Base-by-base conservation (phyloP, 148 eudicot species). In the Heliosperma pusillum region DNA sequence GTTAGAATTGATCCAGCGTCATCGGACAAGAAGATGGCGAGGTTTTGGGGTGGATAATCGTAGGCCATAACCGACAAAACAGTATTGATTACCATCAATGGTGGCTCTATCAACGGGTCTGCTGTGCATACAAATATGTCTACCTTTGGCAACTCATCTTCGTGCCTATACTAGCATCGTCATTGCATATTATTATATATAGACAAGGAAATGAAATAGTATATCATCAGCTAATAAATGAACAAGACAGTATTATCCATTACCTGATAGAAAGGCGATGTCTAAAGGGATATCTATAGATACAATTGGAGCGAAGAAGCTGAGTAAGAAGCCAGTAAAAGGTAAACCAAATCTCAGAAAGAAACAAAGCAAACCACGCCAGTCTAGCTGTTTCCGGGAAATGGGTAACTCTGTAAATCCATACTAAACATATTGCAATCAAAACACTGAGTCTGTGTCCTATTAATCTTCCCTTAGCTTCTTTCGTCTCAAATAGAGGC, bases 91-190 rank as follows among this genome's bases (percentile, higher is more conserved):
- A 89, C 93, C 87, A 89, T 63, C 25, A 89, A 5, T 58, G 93
- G 93, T 30, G 93, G 93, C 85, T 89, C 93, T 1, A 89, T 77
- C 25, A 24, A 15, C 0, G 87, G 89, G 66, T 89, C 93, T 17
- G 90, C 93, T 1, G 94, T 90, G 87, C 94, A 88, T 11, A 90
- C 91, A 30, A 90, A 90, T 66, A 88, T 71, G 84, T 90, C 94
- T 67, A 90, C 86, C 30, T 78, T 69, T 0, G 91, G 90, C 70
- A 90, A 64, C 12, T 83, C 78, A 12, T 86, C 72, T 73, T 83
- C 90, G 62, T 80, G 82, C 81, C 92, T 89, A 29, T 26, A n/a
- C n/a, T n/a, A n/a, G n/a, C n/a, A n/a, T n/a, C n/a, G n/a, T n/a
- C n/a, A n/a, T n/a, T n/a, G n/a, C n/a, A n/a, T n/a, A n/a, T n/a